Base-by-base conservation (phyloP, 2,329 filamentous ascomycete species). In the Cladosporium sp. region DNA sequence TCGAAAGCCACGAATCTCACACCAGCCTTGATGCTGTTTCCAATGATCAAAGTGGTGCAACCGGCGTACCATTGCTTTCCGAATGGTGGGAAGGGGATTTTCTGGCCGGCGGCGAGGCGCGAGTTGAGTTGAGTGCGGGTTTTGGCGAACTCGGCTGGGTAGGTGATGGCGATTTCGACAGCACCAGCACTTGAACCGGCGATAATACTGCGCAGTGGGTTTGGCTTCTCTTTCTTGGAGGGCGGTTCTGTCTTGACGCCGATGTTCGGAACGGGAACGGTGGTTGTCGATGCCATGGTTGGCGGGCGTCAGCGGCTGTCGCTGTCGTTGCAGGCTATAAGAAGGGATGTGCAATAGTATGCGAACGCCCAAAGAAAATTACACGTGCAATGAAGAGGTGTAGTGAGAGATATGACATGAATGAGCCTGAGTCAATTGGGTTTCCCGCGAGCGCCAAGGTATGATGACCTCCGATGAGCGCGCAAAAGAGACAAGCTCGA, bases 1-100 rank as follows among this genome's bases (percentile, higher is more conserved):
- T 99, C 94, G 73, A 97, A 99, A 0, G 94, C 92, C 59, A 97
- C 90, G 70, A 99, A 99, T 65, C 92, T 88, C 63, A 97, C 95
- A 60, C 92, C 94, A 38, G 94, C 94, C 79, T 99, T 99, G 72
- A 94, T 82, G 55, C 92, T 95, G 77, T 99, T 99, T 61, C 94
- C 94, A 66, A 97, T 91, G 60, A 99, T 96, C 72, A 97, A 78
- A 28, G 94, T 97, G 49, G 94, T 97, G 78, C 94, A 99, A 38
- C 94, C 94, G 12, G 94, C 93, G 75, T 99, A 99, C 94, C 94
- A 99, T 75, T 96, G 91, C 67, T 78, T 81, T 51, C 94, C 94
- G 70, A 97, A 97, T 11, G 90, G 90, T 43, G 94, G 94, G 89
- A 91, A 97, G 55, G 93, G 92, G 30, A 97, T 83, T 79, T 96